Evolutionary conservation across 768 basidiomycete species (phyloP).

Genomic region (Rhizopogon vesiculosus): DNA sequence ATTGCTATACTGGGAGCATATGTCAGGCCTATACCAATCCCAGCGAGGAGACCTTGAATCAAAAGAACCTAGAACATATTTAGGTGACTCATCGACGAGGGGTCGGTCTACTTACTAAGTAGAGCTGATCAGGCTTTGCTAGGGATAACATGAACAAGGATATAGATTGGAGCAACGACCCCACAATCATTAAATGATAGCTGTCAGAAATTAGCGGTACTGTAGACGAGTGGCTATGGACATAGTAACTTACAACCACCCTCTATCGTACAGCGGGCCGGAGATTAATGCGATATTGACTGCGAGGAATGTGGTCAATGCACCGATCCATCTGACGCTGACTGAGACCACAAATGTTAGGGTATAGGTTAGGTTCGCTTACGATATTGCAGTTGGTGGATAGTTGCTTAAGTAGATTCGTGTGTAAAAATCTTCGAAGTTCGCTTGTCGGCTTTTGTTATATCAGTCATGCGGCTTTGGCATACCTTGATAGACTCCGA

Average conservation of each 20-base stretch:
- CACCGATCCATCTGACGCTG: conserved; percentile 29
- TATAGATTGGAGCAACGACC: conserved; percentile 10
- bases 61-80: conserved; percentile 31
- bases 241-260: conserved; percentile 18
- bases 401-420: conserved; percentile 21
- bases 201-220: conserved; percentile 15
- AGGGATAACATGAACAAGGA: conserved; percentile 24
- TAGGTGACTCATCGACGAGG: background rate
- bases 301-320: conserved; percentile 27
- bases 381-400: conserved; percentile 26
- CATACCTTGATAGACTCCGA: conserved; percentile 28
- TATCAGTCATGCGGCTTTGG: background rate
- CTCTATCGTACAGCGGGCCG: conserved; percentile 29
- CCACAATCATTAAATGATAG: conserved; percentile 7
- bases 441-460: background rate
- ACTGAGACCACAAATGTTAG: no score
- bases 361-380: background rate
- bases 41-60: conserved; percentile 37
- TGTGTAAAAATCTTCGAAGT: conserved; percentile 29
- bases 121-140: conserved; percentile 17
- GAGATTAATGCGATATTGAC: conserved; percentile 21
- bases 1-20: conserved; percentile 40
- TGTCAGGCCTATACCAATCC: conserved; percentile 38
- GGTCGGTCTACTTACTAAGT: conserved; percentile 13
- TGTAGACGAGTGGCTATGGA: conserved; percentile 10